Conservation (phyloP, 2,329 filamentous ascomycete species). For the Botrytis sinoallii region DNA sequence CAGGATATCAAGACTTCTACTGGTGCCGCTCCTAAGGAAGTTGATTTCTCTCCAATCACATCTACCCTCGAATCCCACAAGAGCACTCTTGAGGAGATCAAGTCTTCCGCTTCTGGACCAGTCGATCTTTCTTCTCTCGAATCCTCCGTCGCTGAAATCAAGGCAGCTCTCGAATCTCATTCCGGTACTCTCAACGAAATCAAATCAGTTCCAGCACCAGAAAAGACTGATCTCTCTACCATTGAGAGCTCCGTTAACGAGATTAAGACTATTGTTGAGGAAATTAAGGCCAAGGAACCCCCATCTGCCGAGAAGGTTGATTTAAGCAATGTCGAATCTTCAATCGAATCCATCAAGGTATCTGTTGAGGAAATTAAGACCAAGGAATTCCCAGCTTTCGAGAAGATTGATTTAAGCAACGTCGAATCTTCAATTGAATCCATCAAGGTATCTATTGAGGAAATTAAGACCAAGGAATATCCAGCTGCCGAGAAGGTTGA, state of each 20-base stretch:
- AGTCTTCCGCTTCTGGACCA: conserved; percentile 18
- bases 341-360: conserved; percentile 12
- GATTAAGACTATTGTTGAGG: conserved; percentile 17
- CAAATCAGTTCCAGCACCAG: conserved; percentile 21
- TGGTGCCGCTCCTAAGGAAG: conserved; percentile 4
- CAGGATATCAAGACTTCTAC: conserved; percentile 20
- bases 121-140: conserved; percentile 25
- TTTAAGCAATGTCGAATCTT: conserved; percentile 21
- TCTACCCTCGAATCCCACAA: conserved; percentile 24
- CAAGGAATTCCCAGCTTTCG: conserved; percentile 20
- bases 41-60: conserved; percentile 25
- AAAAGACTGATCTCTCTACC: conserved; percentile 24
- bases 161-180: conserved; percentile 20
- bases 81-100: conserved; percentile 20
- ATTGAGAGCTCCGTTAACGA: conserved; percentile 22
- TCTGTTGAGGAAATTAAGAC: conserved; percentile 28
- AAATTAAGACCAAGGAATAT: conserved; percentile 25
- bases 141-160: conserved; percentile 17
- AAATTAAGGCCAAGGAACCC: conserved; percentile 27
- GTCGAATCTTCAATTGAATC: conserved; percentile 24
- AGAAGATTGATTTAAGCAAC: conserved; percentile 26
- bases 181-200: conserved; percentile 22
- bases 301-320: conserved; percentile 24
- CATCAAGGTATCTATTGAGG: conserved; percentile 20
- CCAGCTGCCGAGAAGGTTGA: conserved; percentile 22